Base-by-base conservation (phyloP, 345 rosid species). In the Camelina laxa region DNA sequence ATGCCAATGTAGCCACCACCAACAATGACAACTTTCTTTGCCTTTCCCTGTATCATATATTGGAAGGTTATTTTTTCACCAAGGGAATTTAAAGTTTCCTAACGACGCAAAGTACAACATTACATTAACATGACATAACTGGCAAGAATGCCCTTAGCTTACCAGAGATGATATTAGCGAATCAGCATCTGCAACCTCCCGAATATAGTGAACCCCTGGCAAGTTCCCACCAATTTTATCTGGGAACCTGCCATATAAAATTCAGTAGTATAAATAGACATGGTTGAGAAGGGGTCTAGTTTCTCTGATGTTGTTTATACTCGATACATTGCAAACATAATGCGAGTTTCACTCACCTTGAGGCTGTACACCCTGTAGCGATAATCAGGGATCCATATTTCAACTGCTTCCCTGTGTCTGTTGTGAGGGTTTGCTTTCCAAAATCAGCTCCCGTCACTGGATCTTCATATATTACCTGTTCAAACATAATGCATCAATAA, bases 1-100 rank as follows among this genome's bases (percentile, higher is more conserved):
- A 95, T 95, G 69, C 99, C 99, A 27, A 95, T 95, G 79, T 95
- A 95, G 63, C 99, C 99, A 75, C 99, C 99, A 64, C 97, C 99
- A 55, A 95, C 88, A 54, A 95, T 77, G 12, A 87, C 97, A 21
- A 95, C 78, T 79, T 91, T 95, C 80, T 80, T 75, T 59, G 98
- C 84, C 74, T 87, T 91, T 70, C 80, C 92, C 97, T 94, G 67
- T 42, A 67, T 51, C 53, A 78, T 44, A 59, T 17, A 41, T 49
- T 33, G 35, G 35, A 53, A 65, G 42, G 49, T 71, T 45, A 71
- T 4, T 0, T 77, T 7, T 4, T 49, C 3, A 11, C 35, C 48
- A n/a, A 72, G 3, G 38, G 20, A 41, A 33, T 42, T 31, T 33
- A 4, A 3, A 41, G 51, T 50, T 65, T 44, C 24, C 68, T 44